Conservation (phyloP, 208 protist species). For the Acanthamoeba culbertsoni region DNA sequence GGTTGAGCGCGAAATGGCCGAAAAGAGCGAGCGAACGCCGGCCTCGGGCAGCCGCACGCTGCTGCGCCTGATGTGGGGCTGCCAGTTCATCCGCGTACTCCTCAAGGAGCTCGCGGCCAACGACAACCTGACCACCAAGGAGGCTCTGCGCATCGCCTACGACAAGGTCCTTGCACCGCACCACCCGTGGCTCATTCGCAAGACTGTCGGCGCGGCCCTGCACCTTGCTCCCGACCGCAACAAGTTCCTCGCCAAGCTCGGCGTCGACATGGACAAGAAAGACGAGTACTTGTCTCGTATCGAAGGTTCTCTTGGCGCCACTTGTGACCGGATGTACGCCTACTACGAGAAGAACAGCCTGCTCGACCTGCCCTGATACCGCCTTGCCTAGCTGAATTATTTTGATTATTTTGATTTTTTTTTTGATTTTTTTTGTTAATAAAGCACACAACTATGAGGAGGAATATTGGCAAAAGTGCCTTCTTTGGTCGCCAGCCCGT, state of each 20-base stretch:
- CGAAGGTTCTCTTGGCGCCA: background rate
- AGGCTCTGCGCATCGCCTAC: background rate
- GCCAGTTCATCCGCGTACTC: background rate
- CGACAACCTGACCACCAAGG: background rate
- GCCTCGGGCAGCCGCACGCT: background rate
- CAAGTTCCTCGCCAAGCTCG: background rate
- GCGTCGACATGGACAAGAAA: background rate
- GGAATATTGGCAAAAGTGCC: no score
- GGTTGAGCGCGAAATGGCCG: background rate
- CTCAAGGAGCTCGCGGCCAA: background rate
- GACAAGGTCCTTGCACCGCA: background rate
- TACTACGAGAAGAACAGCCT: slow-evolving; percentile 10
- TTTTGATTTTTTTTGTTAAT: background rate
- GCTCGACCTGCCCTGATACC: background rate
- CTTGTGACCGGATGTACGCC: background rate
- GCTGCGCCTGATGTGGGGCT: slow-evolving; percentile 1
- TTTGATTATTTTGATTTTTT: background rate
- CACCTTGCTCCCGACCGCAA: background rate
- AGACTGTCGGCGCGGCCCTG: background rate
- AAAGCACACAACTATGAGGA: no score
- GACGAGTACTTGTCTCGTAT: background rate
- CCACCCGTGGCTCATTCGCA: slow-evolving; percentile 9
- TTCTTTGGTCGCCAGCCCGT: no score
- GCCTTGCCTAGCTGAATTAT: background rate
- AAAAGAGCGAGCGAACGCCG: background rate